Evolutionary conservation across 495 filamentous ascomycete genomes (phyloP), one percentile per base, ranked within the genome.

Genomic region (Xylaria longipes): DNA sequence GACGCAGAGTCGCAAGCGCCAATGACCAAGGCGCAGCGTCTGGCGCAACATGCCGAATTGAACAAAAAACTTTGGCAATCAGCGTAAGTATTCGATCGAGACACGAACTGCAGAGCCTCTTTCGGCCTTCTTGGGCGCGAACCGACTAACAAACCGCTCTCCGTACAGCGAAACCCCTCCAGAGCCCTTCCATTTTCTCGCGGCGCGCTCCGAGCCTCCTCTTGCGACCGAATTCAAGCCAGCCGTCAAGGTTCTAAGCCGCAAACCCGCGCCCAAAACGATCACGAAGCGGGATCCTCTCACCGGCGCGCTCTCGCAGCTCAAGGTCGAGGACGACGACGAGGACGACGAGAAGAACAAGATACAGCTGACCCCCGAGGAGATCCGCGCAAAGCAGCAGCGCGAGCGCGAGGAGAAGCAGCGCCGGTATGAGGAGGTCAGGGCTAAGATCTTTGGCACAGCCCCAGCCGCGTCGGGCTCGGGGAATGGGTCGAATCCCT

Each of bases 31-130:
- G 89, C 91, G 29, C 91, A 98, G 80, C 89, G 92, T 37, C 84
- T 91, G 68, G 93, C 92, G 5, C 88, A 92, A 78, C 95, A 98
- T 75, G 88, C 87, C 37, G 93, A 97, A 75, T 88, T 89, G 64
- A 95, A 97, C 77, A 89, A 89, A 72, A 90, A 92, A 81, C 79
- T 98, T 65, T 98, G 95, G 95, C 89, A 94, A 69, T 89, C 93
- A 80, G 95, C 95, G 91, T 96, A 90, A 69, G 89, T 85, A 54
- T 52, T 41, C 62, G 43, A 48, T 50, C n/a, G 22, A 65, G 14
- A 52, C 20, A 25, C 20, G 1, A n/a, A 46, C 41, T 15, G 39
- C 39, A n/a, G 41, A 9, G n/a, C 2, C 61, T n/a, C 39, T 52
- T 37, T 52, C 31, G 25, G 12, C n/a, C 68, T 57, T 6, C 29